These are phyloP conservation scores for Sechiopsis laciniata DNA, from an alignment of 306 rosid genomes.

Conservation along the genomic window DNA sequence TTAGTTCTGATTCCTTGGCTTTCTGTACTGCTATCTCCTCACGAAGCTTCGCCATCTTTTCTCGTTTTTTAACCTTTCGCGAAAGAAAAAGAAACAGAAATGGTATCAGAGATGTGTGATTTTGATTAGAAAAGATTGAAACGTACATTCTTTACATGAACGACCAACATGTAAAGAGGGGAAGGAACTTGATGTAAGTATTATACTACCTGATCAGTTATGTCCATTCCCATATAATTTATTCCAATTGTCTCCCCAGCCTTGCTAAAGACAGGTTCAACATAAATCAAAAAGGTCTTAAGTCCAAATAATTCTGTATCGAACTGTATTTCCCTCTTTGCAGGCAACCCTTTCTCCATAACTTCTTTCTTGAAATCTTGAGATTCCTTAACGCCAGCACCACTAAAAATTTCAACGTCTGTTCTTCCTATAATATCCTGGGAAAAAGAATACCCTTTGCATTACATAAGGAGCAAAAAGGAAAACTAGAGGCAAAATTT, in stretches of 20 bases:
- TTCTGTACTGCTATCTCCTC: slow-evolving; percentile 92
- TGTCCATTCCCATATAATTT: slow-evolving; percentile 96
- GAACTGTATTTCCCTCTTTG: slow-evolving; percentile 89
- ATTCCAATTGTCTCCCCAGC: slow-evolving; percentile 84
- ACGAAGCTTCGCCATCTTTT: slow-evolving; percentile 75
- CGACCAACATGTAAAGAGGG: not conserved
- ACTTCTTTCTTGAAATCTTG: slow-evolving; percentile 93
- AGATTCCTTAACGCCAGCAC: slow-evolving; percentile 76
- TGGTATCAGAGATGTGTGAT: not conserved
- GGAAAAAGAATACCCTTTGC: slow-evolving; percentile 18
- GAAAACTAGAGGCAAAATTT: not conserved
- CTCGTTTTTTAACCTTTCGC: slow-evolving; percentile 77
- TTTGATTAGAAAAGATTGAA: not conserved
- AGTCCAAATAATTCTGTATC: slow-evolving; percentile 76
- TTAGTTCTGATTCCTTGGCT: slow-evolving; percentile 86
- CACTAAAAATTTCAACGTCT: slow-evolving; percentile 84
- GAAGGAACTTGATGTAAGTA: not conserved
- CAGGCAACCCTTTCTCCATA: slow-evolving; percentile 71
- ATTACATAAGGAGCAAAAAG: slow-evolving; percentile 23
- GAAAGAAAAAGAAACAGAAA: slow-evolving; percentile 16
- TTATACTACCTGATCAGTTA: slow-evolving; percentile 72
- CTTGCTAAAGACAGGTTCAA: slow-evolving; percentile 89
- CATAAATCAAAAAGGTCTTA: slow-evolving; percentile 80
- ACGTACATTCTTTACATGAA: slow-evolving; percentile 1
- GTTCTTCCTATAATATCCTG: slow-evolving; percentile 93